Evolutionary conservation across 1,139 yeast species (phyloP).

Genomic region (Zygosaccharomyces pseudobailii): DNA sequence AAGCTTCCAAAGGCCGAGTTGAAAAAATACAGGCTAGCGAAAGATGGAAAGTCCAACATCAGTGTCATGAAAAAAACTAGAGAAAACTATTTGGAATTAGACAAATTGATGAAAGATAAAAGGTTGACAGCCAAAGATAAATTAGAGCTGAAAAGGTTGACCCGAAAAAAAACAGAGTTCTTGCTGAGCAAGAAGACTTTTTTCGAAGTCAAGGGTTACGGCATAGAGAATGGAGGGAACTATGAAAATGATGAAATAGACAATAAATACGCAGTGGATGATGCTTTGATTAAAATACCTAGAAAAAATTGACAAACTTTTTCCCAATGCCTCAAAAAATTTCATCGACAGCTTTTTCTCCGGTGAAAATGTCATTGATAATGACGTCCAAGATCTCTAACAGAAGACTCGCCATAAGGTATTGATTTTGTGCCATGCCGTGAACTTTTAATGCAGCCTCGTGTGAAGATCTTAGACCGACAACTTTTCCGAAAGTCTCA

Average conservation of each 20-base stretch:
- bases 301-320: constrained; percentile 3
- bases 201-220: constrained; percentile 18
- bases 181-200: constrained; percentile 25
- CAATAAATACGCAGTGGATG: constrained; percentile 9
- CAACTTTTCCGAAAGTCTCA: constrained; percentile 68
- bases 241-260: constrained; percentile 5
- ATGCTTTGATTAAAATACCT: constrained; percentile 14
- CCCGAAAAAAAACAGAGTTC: constrained; percentile 16
- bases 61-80: constrained; percentile 11
- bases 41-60: constrained; percentile 8
- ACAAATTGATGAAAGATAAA: constrained; percentile 19
- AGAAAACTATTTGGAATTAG: constrained; percentile 17
- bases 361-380: constrained; percentile 14
- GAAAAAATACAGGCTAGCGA: constrained; percentile 18
- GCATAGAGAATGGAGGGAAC: constrained; percentile 1
- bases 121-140: constrained; percentile 20
- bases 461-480: constrained; percentile 62
- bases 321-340: neutral
- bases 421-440: constrained; percentile 69
- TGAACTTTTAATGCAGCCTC: constrained; percentile 60
- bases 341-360: neutral
- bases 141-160: constrained; percentile 12
- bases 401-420: constrained; percentile 59
- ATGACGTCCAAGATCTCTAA: constrained; percentile 50
- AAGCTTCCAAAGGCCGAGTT: constrained; percentile 24